These are phyloP conservation scores for Phytophthora colocasiae DNA, from an alignment of 352 stramenopile genomes.

Conservation along the genomic window DNA sequence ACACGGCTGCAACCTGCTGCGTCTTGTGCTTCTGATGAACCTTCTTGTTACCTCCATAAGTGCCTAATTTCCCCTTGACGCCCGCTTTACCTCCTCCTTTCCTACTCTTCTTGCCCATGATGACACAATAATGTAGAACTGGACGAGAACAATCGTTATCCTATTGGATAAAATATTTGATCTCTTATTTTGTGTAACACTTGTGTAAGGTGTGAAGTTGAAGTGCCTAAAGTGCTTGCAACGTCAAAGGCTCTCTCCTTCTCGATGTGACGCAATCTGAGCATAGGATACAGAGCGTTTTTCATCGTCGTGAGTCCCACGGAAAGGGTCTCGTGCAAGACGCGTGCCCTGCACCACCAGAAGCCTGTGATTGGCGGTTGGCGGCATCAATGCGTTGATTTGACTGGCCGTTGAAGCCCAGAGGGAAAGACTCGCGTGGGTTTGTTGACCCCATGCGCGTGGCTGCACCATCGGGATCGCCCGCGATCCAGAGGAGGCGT, in stretches of 20 bases:
- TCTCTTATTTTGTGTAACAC: neutral
- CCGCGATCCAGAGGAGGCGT: slow-evolving; percentile 14
- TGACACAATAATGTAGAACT: slow-evolving; percentile 13
- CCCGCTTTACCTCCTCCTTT: slow-evolving; percentile 13
- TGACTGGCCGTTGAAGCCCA: slow-evolving; percentile 10
- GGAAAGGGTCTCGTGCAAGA: slow-evolving; percentile 4
- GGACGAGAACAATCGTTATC: slow-evolving; percentile 1
- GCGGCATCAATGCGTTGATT: slow-evolving; percentile 18
- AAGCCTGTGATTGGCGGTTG: slow-evolving; percentile 35
- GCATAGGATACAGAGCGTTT: slow-evolving; percentile 1
- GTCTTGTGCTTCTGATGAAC: slow-evolving; percentile 25
- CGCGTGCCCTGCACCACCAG: slow-evolving; percentile 24
- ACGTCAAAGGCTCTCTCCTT: too few species aligned
- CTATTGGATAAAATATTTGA: neutral
- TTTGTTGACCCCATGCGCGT: slow-evolving; percentile 28
- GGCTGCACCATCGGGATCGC: slow-evolving; percentile 36
- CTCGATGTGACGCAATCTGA: slow-evolving; percentile 7
- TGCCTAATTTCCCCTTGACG: slow-evolving; percentile 30
- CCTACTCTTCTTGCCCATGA: slow-evolving; percentile 39
- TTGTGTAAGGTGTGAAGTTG: slow-evolving; percentile 14
- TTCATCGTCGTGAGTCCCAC: slow-evolving; percentile 31
- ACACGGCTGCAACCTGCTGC: slow-evolving; percentile 21
- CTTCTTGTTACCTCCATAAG: slow-evolving; percentile 33
- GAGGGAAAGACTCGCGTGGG: slow-evolving; percentile 9
- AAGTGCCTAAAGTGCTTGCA: slow-evolving; percentile 2